Evolutionary conservation across 1,139 yeast species (phyloP).

Genomic region (Blastobotrys buckinghamii): DNA sequence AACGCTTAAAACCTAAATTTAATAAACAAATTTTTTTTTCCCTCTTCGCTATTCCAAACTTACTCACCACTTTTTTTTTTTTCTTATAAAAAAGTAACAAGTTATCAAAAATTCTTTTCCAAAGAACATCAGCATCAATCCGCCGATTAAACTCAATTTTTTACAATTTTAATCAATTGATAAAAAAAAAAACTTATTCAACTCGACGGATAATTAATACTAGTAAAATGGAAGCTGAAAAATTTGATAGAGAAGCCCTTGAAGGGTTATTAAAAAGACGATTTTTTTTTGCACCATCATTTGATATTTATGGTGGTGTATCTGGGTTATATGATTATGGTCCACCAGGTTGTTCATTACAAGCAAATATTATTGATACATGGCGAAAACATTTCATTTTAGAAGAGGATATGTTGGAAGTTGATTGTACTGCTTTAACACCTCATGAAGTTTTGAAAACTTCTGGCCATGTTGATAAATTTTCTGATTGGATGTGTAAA

Average conservation of each 20-base stretch:
- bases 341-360: conserved; percentile 99
- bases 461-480: conserved; percentile 98
- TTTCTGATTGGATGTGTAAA: conserved; percentile 99
- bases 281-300: conserved; percentile 95
- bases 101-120: neutral
- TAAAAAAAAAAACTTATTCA: neutral
- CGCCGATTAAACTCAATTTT: neutral
- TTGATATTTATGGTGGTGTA: conserved; percentile 97
- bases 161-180: neutral
- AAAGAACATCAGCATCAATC: neutral
- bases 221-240: conserved; percentile 9
- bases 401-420: conserved; percentile 98
- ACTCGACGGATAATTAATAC: neutral
- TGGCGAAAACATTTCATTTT: conserved; percentile 98
- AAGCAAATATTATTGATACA: conserved; percentile 86
- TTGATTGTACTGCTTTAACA: conserved; percentile 95
- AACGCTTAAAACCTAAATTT: no score
- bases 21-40: no score
- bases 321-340: conserved; percentile 98
- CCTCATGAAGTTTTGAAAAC: conserved; percentile 97
- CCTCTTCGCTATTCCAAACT: no score
- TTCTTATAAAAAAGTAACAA: neutral
- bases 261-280: conserved; percentile 92
- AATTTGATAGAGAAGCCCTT: conserved; percentile 73
- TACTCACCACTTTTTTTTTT: neutral